Conservation (phyloP, 495 filamentous ascomycete genomes). For the Tetracladium setigerum region DNA sequence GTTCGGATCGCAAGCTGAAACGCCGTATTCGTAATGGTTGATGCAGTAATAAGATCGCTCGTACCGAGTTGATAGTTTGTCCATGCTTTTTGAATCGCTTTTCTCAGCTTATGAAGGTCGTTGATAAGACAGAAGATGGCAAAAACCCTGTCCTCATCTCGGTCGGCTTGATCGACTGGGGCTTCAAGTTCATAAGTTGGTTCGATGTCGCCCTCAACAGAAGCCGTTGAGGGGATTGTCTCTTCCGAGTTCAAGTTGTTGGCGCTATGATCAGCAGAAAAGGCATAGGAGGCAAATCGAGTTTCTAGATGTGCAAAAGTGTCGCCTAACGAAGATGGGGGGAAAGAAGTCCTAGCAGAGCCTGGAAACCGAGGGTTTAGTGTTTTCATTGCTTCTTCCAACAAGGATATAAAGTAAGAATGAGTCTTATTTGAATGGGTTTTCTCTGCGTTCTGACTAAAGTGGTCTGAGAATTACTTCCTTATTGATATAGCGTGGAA, state of each 20-base stretch:
- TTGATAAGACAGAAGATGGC: neutral
- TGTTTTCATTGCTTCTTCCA: too few species aligned
- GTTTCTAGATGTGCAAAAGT: too few species aligned
- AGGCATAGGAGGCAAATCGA: neutral
- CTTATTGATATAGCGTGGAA: neutral
- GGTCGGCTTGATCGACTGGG: neutral
- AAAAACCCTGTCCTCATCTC: neutral
- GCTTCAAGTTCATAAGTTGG: neutral
- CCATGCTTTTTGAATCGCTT: neutral
- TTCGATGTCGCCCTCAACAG: neutral
- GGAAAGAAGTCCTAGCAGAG: too few species aligned
- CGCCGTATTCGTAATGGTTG: neutral
- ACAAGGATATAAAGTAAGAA: neutral
- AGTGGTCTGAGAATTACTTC: neutral
- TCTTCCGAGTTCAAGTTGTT: neutral
- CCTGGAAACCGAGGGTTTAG: too few species aligned
- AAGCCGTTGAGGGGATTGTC: neutral
- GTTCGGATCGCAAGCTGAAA: neutral
- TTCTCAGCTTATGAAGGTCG: neutral
- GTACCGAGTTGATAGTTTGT: neutral
- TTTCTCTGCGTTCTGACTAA: neutral
- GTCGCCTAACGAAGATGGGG: too few species aligned
- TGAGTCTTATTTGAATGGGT: neutral
- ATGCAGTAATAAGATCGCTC: neutral
- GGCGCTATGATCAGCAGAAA: neutral